Base-by-base conservation (phyloP, 345 rosid genomes). In the Rhodamnia rubescens region DNA sequence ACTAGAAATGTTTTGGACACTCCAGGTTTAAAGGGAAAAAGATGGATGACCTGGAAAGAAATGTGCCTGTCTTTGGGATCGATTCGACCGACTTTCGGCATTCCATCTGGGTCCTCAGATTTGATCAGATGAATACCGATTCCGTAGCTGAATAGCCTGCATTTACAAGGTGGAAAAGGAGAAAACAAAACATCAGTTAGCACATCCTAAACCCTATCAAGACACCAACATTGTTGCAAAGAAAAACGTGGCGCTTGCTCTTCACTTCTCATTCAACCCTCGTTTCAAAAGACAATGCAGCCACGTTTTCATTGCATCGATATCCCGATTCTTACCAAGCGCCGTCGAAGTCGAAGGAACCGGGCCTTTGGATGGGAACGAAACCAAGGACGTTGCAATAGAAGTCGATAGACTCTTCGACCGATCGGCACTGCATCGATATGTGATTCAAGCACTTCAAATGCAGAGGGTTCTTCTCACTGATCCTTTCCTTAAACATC, bases 381-480 rank as follows among this genome's bases (percentile, higher is more conserved):
- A 96, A 95, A 6, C 99, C 99, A 51, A 96, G 93, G 18, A 94
- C 90, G 21, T 93, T 87, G 20, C 90, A 94, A 74, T 96, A 94
- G 90, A 96, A 96, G 52, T 87, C 84, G 74, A 95, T 84, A 27
- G 99, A 92, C 74, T 91, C 88, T 59, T 93, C 91, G 3, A 96
- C 40, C 27, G 98, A 94, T 88, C 94, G 89, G 84, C 98, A 94
- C 58, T 89, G 86, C 42, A 94, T 84, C 2, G 99, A 95, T 27
- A 96, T 91, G 86, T 96, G 98, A 88, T 96, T 95, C 85, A 95
- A 84, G 18, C 94, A 93, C 90, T 91, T 95, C 22, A 95, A 91
- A 53, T 87, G 87, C 51, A 95, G 89, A 74, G 97, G 98, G 87
- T 56, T 85, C 75, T 29, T 78, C 21, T 61, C 20, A 16, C 16